Conservation (phyloP, 257 asterid species). For the Solanum chmielewskii region DNA sequence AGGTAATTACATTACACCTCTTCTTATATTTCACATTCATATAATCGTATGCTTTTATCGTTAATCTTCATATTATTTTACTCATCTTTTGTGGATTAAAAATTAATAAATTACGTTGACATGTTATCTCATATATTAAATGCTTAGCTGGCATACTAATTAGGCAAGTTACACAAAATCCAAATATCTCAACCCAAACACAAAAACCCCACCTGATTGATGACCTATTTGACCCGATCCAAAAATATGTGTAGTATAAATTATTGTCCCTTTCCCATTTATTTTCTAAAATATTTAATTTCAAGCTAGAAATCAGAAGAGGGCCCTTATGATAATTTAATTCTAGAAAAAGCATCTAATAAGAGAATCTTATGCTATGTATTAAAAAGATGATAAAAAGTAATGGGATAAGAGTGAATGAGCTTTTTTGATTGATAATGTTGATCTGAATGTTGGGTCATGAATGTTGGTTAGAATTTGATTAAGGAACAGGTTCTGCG, state of each 20-base stretch:
- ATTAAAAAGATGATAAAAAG: too few species aligned
- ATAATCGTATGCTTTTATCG: neutral
- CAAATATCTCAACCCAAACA: neutral
- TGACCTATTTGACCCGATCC: neutral
- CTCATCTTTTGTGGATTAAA: neutral
- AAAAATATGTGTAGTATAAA: neutral
- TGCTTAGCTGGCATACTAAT: neutral
- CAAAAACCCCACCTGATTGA: neutral
- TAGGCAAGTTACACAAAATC: neutral
- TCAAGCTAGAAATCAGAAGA: neutral
- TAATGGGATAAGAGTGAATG: too few species aligned
- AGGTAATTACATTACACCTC: neutral
- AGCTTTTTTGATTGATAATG: too few species aligned
- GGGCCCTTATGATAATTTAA: neutral
- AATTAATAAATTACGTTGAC: neutral
- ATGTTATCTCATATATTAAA: neutral
- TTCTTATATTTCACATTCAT: neutral
- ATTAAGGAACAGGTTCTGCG: too few species aligned
- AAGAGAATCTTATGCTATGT: too few species aligned
- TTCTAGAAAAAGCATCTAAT: too few species aligned
- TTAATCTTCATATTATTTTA: neutral
- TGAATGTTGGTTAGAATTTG: too few species aligned
- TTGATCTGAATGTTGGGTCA: too few species aligned
- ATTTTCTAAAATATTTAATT: neutral
- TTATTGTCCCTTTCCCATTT: neutral